Evolutionary conservation across 768 basidiomycete species (phyloP).

Genomic region (Phlebiopsis flavidoalba): DNA sequence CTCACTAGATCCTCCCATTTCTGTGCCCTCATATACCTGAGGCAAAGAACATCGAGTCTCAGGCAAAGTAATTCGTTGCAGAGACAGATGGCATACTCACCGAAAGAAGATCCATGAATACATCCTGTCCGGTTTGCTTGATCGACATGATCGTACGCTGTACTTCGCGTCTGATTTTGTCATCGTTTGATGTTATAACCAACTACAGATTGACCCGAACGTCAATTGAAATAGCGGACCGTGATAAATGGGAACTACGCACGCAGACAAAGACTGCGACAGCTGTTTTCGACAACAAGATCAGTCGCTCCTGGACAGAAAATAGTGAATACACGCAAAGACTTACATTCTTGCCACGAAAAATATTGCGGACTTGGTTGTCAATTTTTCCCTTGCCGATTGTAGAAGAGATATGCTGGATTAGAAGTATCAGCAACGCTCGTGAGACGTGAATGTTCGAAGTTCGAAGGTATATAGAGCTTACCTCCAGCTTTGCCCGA

Average conservation of each 20-base stretch:
- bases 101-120: not conserved
- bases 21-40: not conserved
- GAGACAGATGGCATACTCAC: not conserved
- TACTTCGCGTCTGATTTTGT: not conserved
- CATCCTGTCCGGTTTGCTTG: not conserved
- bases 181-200: conserved; percentile 3
- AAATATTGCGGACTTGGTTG: conserved; percentile 4
- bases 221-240: not conserved
- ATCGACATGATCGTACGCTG: not conserved
- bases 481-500: not conserved
- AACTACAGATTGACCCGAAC: not conserved
- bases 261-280: conserved; percentile 1
- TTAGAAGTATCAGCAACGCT: not conserved
- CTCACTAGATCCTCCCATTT: conserved; percentile 1
- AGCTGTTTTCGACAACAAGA: not conserved
- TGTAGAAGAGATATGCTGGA: not conserved
- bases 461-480: not conserved
- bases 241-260: not conserved
- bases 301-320: not conserved
- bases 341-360: conserved; percentile 7
- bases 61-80: not conserved
- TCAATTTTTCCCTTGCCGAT: not conserved
- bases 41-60: not conserved
- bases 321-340: too few species aligned
- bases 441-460: not conserved